These are phyloP conservation scores for Hypholoma fasciculare DNA, from an alignment of 768 basidiomycete species.

Conservation along the genomic window DNA sequence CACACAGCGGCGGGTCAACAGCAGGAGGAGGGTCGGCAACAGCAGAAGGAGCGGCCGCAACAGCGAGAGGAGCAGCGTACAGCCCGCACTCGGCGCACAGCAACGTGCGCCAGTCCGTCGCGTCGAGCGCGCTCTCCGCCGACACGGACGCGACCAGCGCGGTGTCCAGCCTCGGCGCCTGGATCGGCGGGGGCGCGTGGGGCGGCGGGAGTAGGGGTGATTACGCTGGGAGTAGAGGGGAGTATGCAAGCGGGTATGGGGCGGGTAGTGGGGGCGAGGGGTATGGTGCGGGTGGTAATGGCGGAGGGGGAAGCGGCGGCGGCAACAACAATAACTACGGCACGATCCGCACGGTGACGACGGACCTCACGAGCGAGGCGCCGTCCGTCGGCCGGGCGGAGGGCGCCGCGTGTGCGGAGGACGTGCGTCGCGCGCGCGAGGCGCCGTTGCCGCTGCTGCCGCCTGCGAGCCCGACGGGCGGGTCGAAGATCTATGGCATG, in stretches of 20 bases:
- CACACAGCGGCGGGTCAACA: too few species aligned
- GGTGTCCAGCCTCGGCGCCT: conserved; percentile 55
- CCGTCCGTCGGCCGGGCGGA: conserved; percentile 76
- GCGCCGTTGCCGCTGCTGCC: not conserved
- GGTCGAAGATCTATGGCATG: conserved; percentile 5
- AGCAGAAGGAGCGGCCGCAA: not conserved
- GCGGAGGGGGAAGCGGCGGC: too few species aligned
- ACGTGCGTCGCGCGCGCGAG: conserved; percentile 38
- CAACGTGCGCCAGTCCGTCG: conserved; percentile 59
- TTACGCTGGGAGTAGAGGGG: not conserved
- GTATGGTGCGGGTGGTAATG: not conserved
- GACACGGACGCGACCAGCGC: conserved; percentile 21
- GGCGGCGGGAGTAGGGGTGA: conserved; percentile 3
- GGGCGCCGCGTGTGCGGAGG: conserved; percentile 56
- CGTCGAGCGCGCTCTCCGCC: conserved; percentile 49
- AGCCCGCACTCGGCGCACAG: not conserved
- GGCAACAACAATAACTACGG: conserved; percentile 57
- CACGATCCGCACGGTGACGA: conserved; percentile 80
- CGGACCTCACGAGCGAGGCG: conserved; percentile 76
- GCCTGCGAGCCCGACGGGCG: conserved; percentile 13
- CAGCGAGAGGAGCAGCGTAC: not conserved
- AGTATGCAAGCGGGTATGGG: not conserved
- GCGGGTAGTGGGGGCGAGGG: not conserved
- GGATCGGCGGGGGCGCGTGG: conserved; percentile 48
- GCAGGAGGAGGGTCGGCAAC: too few species aligned